A percentile compares a stretch with the other conserved stretches of the same genome.
Conservation (phyloP, 2,329 filamentous ascomycete species). For the Alternaria triticina region DNA sequence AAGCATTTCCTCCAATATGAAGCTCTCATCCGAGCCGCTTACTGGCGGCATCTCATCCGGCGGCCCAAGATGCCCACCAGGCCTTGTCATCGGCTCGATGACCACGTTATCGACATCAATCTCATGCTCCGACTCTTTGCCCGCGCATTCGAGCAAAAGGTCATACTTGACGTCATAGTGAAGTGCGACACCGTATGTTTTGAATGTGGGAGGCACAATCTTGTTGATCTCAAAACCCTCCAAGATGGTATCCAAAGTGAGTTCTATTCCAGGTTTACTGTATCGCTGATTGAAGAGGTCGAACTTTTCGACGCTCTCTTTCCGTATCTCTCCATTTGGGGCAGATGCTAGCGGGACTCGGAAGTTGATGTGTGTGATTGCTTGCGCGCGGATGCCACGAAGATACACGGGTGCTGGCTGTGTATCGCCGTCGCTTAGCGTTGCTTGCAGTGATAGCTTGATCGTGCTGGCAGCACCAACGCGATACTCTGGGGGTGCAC, state of each 20-base stretch:
- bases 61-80: conserved; percentile 23
- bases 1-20: not conserved
- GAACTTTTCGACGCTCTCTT: conserved; percentile 17
- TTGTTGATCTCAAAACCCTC: conserved; percentile 20
- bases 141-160: conserved; percentile 25
- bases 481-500: conserved; percentile 15
- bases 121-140: conserved; percentile 27
- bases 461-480: conserved; percentile 17
- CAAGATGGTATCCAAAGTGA: conserved; percentile 10
- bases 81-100: conserved; percentile 25
- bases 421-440: conserved; percentile 1
- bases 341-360: conserved; percentile 19
- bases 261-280: conserved; percentile 22
- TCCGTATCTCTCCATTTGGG: conserved; percentile 12
- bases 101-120: conserved; percentile 16
- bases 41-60: conserved; percentile 15
- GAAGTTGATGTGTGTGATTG: conserved; percentile 16
- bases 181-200: conserved; percentile 23
- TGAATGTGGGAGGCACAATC: conserved; percentile 25
- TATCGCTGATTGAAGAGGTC: conserved; percentile 28
- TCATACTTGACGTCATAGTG: conserved; percentile 24
- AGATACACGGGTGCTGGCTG: conserved; percentile 21
- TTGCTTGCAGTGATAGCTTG: conserved; percentile 21
- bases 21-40: conserved; percentile 8
- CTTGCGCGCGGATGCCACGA: conserved; percentile 28